Conservation (phyloP, 2,329 filamentous ascomycete genomes). For the Nothopassalora personata region DNA sequence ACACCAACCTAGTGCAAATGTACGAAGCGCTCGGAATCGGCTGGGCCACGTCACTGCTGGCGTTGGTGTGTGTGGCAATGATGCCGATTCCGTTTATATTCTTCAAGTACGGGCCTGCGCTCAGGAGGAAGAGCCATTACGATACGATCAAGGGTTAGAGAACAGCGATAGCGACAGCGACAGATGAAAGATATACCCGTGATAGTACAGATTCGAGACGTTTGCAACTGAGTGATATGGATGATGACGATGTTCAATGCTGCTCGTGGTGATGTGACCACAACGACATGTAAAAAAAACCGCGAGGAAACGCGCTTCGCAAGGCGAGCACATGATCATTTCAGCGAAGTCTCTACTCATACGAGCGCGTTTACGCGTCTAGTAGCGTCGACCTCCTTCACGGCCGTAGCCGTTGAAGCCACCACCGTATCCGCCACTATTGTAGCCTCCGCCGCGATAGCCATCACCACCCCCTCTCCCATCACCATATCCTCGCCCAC, state of each 20-base stretch:
- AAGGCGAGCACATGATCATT: background rate
- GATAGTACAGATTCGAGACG: too few relatives aligned
- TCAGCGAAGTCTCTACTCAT: background rate
- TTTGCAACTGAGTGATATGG: too few relatives aligned
- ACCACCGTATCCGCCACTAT: slow-evolving; percentile 11
- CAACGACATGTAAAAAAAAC: background rate
- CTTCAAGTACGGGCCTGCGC: slow-evolving; percentile 9
- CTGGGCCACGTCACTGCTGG: slow-evolving; percentile 42
- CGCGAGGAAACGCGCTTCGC: background rate
- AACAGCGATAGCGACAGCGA: too few relatives aligned
- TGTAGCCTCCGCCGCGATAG: background rate
- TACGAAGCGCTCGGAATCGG: slow-evolving; percentile 37
- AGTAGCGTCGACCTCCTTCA: background rate
- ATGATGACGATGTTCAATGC: too few relatives aligned
- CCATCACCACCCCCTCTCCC: background rate
- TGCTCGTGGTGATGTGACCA: too few relatives aligned
- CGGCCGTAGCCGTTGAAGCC: slow-evolving; percentile 5
- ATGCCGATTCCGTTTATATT: slow-evolving; percentile 36
- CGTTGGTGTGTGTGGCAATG: slow-evolving; percentile 36
- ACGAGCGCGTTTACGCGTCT: background rate
- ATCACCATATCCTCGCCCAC: background rate
- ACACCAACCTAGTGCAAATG: slow-evolving; percentile 22
- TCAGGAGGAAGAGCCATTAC: background rate
- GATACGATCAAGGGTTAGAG: background rate
- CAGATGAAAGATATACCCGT: too few relatives aligned